Conservation (phyloP, 352 stramenopile species). For the Lagenidium giganteum region DNA sequence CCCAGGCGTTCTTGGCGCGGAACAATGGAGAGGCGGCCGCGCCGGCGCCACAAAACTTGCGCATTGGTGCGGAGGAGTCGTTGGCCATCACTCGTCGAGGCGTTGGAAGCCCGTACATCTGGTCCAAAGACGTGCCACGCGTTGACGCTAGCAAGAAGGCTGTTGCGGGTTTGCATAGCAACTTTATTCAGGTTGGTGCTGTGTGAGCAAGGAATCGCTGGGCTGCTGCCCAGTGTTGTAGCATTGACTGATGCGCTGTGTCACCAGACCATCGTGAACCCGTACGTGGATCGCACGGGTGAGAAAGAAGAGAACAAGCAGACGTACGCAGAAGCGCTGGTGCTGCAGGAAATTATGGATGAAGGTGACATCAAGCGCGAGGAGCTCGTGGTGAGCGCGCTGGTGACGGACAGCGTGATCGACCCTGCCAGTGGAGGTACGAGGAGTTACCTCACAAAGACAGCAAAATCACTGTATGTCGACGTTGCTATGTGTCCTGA, state of each 20-base stretch:
- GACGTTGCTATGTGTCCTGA: neutral
- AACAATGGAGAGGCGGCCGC: constrained; percentile 8
- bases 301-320: constrained; percentile 39
- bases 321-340: constrained; percentile 60
- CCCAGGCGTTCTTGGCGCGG: constrained; percentile 34
- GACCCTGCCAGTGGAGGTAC: constrained; percentile 19
- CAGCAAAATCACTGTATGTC: neutral
- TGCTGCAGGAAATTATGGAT: constrained; percentile 55
- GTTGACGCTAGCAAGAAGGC: constrained; percentile 47
- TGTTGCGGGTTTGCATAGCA: constrained; percentile 33
- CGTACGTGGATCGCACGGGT: constrained; percentile 16
- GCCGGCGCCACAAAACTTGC: constrained; percentile 19
- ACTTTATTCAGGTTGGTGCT: constrained; percentile 44
- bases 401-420: constrained; percentile 52
- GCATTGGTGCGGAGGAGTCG: constrained; percentile 21
- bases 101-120: constrained; percentile 57
- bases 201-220: neutral
- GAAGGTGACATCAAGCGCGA: constrained; percentile 59
- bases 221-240: neutral
- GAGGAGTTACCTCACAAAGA: neutral
- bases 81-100: constrained; percentile 28
- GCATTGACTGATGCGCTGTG: neutral
- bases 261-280: constrained; percentile 49
- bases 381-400: constrained; percentile 47
- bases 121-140: constrained; percentile 66